These are phyloP conservation scores for Globisporangium megalacanthum DNA, from an alignment of 352 stramenopile genomes.

Conservation along the genomic window DNA sequence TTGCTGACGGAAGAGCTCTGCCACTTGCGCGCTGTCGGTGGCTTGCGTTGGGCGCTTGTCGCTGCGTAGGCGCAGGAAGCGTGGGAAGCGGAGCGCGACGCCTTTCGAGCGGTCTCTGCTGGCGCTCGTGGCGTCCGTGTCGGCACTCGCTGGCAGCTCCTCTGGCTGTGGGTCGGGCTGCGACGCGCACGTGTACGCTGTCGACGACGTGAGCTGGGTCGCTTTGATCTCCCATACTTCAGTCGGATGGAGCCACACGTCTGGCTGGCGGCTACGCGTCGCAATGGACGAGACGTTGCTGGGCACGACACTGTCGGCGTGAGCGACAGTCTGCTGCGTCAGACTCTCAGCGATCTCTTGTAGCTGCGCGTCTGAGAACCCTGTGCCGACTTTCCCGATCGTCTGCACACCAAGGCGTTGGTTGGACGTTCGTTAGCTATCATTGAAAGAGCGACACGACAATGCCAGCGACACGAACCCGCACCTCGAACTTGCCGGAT, in stretches of 20 bases:
- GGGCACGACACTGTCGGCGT: slow-evolving; percentile 49
- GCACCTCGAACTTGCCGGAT: slow-evolving; percentile 93
- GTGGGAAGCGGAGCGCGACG: slow-evolving; percentile 98
- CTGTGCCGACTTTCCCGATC: slow-evolving; percentile 93
- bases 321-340: slow-evolving; percentile 26
- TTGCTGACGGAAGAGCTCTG: slow-evolving; percentile 56
- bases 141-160: background rate
- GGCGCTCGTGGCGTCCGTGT: background rate
- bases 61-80: slow-evolving; percentile 92
- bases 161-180: slow-evolving; percentile 1
- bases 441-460: background rate
- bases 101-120: slow-evolving; percentile 42
- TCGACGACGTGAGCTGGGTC: slow-evolving; percentile 96
- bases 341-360: slow-evolving; percentile 55
- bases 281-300: slow-evolving; percentile 25
- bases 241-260: slow-evolving; percentile 92
- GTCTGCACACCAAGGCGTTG: slow-evolving; percentile 26
- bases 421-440: too few species aligned
- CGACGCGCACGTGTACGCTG: slow-evolving; percentile 91
- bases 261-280: slow-evolving; percentile 70
- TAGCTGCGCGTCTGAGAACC: slow-evolving; percentile 97
- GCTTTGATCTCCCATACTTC: slow-evolving; percentile 99
- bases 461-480: background rate
- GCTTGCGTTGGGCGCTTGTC: slow-evolving; percentile 96
- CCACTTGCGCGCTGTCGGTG: slow-evolving; percentile 94